A percentile compares a stretch with the other conserved stretches of the same genome.
Conservation (phyloP, 139 green algal genomes). For the Monoraphidium neglectum region DNA sequence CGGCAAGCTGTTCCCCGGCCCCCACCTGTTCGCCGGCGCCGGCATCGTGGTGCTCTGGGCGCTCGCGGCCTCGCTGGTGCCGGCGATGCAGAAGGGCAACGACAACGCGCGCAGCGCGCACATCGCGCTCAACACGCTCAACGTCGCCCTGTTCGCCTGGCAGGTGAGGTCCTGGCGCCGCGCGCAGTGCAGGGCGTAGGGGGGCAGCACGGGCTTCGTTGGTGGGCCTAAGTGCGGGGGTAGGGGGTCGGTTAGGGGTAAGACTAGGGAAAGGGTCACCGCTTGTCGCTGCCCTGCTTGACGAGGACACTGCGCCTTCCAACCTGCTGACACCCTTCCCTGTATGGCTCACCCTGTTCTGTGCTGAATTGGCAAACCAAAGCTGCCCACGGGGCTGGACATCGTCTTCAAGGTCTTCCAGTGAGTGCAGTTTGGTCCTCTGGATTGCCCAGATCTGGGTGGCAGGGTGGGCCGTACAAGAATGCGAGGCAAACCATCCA, state of each 20-base stretch:
- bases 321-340: too few species aligned
- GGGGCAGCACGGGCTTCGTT: too few species aligned
- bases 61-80: conserved; percentile 85
- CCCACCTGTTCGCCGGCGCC: conserved; percentile 95
- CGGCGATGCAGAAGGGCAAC: conserved; percentile 97
- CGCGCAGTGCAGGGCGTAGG: too few species aligned
- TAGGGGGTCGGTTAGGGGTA: too few species aligned
- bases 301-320: too few species aligned
- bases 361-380: conserved; percentile 16
- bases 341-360: too few species aligned
- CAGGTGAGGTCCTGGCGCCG: conserved; percentile 44
- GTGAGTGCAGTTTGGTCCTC: conserved; percentile 58
- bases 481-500: too few species aligned
- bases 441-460: too few species aligned
- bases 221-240: too few species aligned
- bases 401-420: conserved; percentile 95
- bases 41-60: conserved; percentile 93
- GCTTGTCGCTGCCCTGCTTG: too few species aligned
- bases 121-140: conserved; percentile 92
- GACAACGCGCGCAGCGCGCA: conserved; percentile 84
- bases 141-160: conserved; percentile 89
- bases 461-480: too few species aligned
- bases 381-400: conserved; percentile 93
- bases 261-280: too few species aligned
- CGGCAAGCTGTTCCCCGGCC: conserved; percentile 96